Percentiles rank a stretch among this genome's conserved stretches.
Conservation (phyloP, 2,329 filamentous ascomycete genomes). For the Monosporascus sp. region DNA sequence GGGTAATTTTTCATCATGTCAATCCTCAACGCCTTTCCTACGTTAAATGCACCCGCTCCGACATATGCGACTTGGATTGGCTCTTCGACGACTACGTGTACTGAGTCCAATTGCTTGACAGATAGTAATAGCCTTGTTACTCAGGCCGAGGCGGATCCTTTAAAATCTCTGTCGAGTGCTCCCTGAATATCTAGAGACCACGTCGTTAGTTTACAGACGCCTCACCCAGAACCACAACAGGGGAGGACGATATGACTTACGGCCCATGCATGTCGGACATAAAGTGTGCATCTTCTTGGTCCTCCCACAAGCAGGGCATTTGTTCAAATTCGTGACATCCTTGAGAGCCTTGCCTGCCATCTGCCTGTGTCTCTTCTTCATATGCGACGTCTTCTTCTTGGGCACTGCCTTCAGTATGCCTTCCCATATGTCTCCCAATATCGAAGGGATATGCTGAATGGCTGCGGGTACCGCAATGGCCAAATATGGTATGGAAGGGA, state of each 20-base stretch:
- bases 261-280: constrained; percentile 79
- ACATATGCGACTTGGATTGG: not conserved
- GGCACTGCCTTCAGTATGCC: constrained; percentile 86
- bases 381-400: constrained; percentile 98
- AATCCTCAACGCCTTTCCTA: constrained; percentile 7
- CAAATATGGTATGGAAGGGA: constrained; percentile 46
- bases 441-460: constrained; percentile 58
- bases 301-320: constrained; percentile 83
- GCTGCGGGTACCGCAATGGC: constrained; percentile 54
- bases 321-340: constrained; percentile 81
- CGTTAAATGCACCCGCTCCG: constrained; percentile 4
- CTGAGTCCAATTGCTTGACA: not conserved
- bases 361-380: constrained; percentile 87
- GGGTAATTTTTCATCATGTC: not conserved
- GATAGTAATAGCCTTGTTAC: not conserved
- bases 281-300: constrained; percentile 83
- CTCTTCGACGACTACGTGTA: not conserved
- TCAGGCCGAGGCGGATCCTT: not conserved
- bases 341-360: constrained; percentile 94
- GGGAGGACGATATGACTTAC: constrained; percentile 44
- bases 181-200: constrained; percentile 15
- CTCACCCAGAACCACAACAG: too few relatives aligned
- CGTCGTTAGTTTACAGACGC: constrained; percentile 1
- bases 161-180: constrained; percentile 15
- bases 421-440: constrained; percentile 87